A percentile compares a stretch with the other conserved stretches of the same genome.
These are phyloP conservation scores for Gossypium schwendimanii DNA, from an alignment of 441 rosid species.

Conservation along the genomic window DNA sequence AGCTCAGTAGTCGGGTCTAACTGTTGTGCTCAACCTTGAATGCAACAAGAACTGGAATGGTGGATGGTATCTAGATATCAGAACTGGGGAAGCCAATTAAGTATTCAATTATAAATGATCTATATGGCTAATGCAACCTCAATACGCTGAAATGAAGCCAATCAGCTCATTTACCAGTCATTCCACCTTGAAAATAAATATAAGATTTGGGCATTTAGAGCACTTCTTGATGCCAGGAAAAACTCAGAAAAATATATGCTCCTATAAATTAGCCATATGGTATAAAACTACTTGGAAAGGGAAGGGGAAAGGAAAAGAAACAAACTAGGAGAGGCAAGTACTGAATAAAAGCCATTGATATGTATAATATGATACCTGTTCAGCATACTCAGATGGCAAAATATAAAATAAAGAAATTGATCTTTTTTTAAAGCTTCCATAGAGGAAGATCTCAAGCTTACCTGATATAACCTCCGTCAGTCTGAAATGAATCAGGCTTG, in stretches of 20 bases:
- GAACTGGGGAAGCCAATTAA: no score
- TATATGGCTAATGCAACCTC: neutral
- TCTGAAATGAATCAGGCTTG: conserved; percentile 87
- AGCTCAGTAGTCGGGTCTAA: neutral
- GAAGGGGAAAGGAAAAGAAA: no score
- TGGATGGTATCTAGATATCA: no score
- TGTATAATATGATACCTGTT: neutral
- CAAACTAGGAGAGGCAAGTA: neutral
- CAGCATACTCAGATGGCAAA: neutral
- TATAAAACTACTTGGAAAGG: no score
- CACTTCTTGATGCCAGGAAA: neutral
- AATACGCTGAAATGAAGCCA: neutral
- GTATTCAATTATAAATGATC: neutral
- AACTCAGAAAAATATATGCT: neutral
- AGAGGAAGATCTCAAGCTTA: conserved; percentile 26
- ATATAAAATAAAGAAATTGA: neutral
- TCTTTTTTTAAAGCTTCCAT: neutral
- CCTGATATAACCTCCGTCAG: conserved; percentile 64
- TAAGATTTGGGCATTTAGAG: neutral
- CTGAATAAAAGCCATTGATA: neutral
- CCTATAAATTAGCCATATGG: no score
- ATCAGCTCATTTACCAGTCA: neutral
- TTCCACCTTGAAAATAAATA: neutral
- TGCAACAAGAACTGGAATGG: neutral
- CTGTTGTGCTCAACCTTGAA: neutral